Percentiles rank a stretch among this genome's conserved stretches.
These are phyloP conservation scores for Exophiala mesophila DNA, from an alignment of 2,329 filamentous ascomycete species.

Conservation along the genomic window DNA sequence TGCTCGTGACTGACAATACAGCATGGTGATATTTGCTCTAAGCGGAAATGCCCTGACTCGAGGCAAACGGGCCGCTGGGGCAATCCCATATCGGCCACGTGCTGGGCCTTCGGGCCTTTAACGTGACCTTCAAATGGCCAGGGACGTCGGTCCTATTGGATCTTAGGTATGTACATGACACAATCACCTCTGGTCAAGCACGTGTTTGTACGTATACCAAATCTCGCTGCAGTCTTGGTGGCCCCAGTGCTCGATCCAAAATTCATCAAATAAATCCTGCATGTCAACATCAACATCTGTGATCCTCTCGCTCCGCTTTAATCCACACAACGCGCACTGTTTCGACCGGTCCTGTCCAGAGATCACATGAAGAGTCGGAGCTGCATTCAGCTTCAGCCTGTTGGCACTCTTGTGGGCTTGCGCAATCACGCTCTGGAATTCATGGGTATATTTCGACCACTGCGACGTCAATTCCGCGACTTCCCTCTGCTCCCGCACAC, in stretches of 20 bases:
- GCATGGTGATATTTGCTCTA: no score
- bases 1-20: no score
- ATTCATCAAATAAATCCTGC: slow-evolving; percentile 91
- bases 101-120: no score
- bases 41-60: no score
- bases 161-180: no score
- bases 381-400: slow-evolving; percentile 13
- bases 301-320: slow-evolving; percentile 82
- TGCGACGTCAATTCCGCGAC: slow-evolving; percentile 67
- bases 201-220: slow-evolving; percentile 71
- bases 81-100: no score
- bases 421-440: slow-evolving; percentile 59
- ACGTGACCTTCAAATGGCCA: no score
- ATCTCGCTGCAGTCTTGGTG: slow-evolving; percentile 76
- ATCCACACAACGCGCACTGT: slow-evolving; percentile 73
- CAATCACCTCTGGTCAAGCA: slow-evolving; percentile 60
- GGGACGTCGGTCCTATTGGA: no score
- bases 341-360: slow-evolving; percentile 25
- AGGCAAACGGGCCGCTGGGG: no score
- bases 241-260: slow-evolving; percentile 90
- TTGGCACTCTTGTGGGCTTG: slow-evolving; percentile 35
- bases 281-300: slow-evolving; percentile 68
- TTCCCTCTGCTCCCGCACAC: slow-evolving; percentile 78
- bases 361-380: slow-evolving; percentile 5
- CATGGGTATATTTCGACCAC: slow-evolving; percentile 72